These are phyloP conservation scores for Grosmannia serpens DNA, from an alignment of 2,329 filamentous ascomycete genomes.

Conservation along the genomic window DNA sequence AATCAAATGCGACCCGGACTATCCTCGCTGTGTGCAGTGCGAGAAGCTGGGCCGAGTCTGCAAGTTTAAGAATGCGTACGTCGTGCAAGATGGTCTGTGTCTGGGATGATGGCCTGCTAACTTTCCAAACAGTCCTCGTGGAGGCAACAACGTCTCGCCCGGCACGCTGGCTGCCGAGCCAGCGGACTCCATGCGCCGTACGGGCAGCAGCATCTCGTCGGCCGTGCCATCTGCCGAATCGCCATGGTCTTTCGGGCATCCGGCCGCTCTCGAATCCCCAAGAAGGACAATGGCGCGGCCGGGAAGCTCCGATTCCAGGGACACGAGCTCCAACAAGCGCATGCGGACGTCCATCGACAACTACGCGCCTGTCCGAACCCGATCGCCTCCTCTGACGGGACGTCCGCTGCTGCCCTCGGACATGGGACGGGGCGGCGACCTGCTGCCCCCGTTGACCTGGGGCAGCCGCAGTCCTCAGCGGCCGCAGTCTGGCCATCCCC, in stretches of 20 bases:
- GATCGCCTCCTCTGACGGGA: conserved; percentile 20
- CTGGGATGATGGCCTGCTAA: neutral
- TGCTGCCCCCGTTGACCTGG: neutral
- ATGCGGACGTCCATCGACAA: conserved; percentile 35
- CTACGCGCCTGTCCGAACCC: conserved; percentile 22
- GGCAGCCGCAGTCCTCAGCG: neutral
- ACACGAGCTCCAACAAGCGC: conserved; percentile 29
- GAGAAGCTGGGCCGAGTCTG: conserved; percentile 82
- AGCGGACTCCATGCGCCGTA: conserved; percentile 32
- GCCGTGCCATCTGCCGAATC: conserved; percentile 21
- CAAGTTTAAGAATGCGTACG: conserved; percentile 77
- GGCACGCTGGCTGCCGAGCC: conserved; percentile 39
- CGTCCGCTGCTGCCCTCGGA: neutral
- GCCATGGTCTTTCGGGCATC: conserved; percentile 28
- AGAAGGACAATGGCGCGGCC: conserved; percentile 17
- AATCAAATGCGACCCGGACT: conserved; percentile 89
- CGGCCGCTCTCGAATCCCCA: conserved; percentile 37
- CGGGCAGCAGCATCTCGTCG: conserved; percentile 12
- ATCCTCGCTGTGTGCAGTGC: conserved; percentile 79
- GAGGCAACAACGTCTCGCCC: conserved; percentile 46
- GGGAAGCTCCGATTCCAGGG: conserved; percentile 18
- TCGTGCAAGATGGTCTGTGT: conserved; percentile 16
- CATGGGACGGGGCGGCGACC: neutral
- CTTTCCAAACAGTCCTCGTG: conserved; percentile 34
- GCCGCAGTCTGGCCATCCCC: neutral